Conservation (phyloP, 345 rosid genomes). For the Sonneratia caseolaris region DNA sequence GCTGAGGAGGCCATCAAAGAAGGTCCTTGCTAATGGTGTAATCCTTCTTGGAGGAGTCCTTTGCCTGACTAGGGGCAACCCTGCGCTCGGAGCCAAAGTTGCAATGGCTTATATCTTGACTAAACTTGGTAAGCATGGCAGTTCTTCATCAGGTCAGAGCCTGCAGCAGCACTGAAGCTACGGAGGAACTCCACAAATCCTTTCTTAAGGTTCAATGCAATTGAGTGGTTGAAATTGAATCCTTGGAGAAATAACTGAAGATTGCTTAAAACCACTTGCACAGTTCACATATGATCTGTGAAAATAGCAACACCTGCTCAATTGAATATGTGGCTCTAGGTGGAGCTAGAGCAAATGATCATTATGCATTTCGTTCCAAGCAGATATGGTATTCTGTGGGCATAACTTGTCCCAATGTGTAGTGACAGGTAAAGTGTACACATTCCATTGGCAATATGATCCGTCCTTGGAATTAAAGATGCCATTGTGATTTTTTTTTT, state of each 20-base stretch:
- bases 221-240: background rate
- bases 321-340: no score
- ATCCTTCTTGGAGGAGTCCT: slow-evolving; percentile 64
- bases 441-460: no score
- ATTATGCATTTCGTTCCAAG: no score
- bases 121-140: slow-evolving; percentile 49
- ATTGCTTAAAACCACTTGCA: background rate
- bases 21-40: slow-evolving; percentile 49
- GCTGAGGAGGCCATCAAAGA: slow-evolving; percentile 51
- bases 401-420: no score
- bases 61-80: slow-evolving; percentile 65
- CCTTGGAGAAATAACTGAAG: background rate
- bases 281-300: background rate
- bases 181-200: no score
- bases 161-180: background rate
- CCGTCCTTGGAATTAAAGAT: no score
- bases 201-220: background rate
- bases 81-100: slow-evolving; percentile 52
- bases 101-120: slow-evolving; percentile 68
- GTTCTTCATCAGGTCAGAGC: slow-evolving; percentile 16
- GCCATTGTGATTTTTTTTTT: no score
- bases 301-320: background rate
- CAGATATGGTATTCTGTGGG: no score
- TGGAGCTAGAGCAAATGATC: no score
- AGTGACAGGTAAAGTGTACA: no score